These are phyloP conservation scores for Sclerotinia spermophila DNA, from an alignment of 2,329 filamentous ascomycete species.

Conservation along the genomic window DNA sequence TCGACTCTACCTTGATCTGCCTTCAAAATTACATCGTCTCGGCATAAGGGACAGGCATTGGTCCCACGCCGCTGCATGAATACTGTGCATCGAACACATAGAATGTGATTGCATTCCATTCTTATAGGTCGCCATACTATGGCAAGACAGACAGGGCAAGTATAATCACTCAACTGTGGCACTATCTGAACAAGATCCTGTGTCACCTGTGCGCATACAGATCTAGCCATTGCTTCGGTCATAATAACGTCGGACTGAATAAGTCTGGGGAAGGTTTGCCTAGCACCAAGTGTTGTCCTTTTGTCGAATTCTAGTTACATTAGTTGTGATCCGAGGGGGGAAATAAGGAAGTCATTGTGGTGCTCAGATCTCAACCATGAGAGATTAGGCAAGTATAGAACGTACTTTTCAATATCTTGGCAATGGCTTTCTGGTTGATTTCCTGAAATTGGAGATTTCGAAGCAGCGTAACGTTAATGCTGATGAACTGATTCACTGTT, in stretches of 20 bases:
- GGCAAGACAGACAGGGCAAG: constrained; percentile 74
- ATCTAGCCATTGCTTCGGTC: constrained; percentile 65
- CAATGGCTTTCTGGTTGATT: constrained; percentile 72
- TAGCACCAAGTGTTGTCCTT: constrained; percentile 69
- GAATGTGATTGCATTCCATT: constrained; percentile 70
- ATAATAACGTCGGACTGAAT: constrained; percentile 59
- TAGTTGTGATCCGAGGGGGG: neutral
- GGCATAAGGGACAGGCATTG: constrained; percentile 71
- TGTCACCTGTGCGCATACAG: constrained; percentile 71
- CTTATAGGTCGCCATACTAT: constrained; percentile 81
- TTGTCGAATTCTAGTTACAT: constrained; percentile 72
- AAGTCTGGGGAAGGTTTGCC: constrained; percentile 56
- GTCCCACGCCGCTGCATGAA: constrained; percentile 70
- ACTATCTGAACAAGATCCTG: constrained; percentile 69
- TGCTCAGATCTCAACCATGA: neutral
- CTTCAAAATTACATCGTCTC: constrained; percentile 65
- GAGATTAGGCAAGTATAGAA: constrained; percentile 15
- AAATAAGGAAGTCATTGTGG: neutral
- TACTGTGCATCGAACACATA: constrained; percentile 81
- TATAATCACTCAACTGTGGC: constrained; percentile 79
- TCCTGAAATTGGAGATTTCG: constrained; percentile 79
- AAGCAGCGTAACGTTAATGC: constrained; percentile 72
- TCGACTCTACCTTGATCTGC: constrained; percentile 58
- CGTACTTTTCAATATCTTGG: constrained; percentile 81
- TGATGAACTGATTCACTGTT: constrained; percentile 54